Evolutionary conservation across 148 eudicot genomes (phyloP), one percentile per base, ranked within the genome.

Genomic region (Vaccinium myrtillus): DNA sequence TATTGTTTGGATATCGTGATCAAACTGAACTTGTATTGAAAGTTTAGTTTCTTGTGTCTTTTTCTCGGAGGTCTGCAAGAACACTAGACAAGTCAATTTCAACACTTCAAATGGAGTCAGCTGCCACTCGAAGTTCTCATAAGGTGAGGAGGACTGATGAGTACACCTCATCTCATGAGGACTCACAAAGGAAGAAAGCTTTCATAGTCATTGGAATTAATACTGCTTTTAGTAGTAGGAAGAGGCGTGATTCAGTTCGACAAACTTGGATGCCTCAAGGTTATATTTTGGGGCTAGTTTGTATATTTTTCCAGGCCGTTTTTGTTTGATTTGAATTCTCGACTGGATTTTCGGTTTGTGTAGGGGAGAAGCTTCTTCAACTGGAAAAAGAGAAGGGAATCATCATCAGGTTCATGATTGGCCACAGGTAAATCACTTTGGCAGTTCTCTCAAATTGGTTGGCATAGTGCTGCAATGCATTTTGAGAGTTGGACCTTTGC

Each of bases 181-280:
- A 86, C 10, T 79, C 84, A 75, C 90, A 90, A 15, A 93, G 90
- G 87, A 92, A 93, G 76, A 96, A 93, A 87, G 97, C 88, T 23
- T 93, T 96, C 77, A 88, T 94, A 79, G 98, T 96, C 13, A 92
- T 96, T 84, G 99, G 99, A 54, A 93, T 96, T 51, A 94, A 96
- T 84, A 96, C 99, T 83, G 99, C 98, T 87, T 96, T 96, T 84
- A 96, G 98, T 85, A 96, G 99, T 83, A 90, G 99, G 82, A 96
- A 88, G 84, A 91, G 98, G 61, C 98, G 99, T n/a, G 99, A 96
- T 90, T 96, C 99, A 1, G 92, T 96, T 23, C 88, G 99, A 81
- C 92, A 92, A 79, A 92, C 97, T 84, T 96, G 99, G 99, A 96
- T 96, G 99, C 99, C 99, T 87, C 97, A 94, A 92, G 99, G 99